Percentiles rank a stretch among this genome's conserved stretches.
These are phyloP conservation scores for Colletotrichum australisinense DNA, from an alignment of 2,329 filamentous ascomycete genomes.

Conservation along the genomic window DNA sequence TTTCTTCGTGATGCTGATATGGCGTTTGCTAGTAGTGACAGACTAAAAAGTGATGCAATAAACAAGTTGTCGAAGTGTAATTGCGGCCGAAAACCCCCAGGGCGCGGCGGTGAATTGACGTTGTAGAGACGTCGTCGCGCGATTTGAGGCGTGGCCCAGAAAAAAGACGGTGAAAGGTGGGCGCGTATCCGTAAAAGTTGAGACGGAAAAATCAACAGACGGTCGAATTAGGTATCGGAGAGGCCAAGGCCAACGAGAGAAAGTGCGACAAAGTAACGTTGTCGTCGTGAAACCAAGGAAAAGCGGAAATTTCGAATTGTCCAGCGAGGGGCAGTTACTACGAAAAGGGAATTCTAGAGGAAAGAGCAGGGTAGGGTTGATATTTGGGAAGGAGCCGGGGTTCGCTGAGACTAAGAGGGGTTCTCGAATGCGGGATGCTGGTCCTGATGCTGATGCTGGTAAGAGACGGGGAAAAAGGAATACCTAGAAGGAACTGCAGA, in stretches of 20 bases:
- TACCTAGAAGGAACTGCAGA: slow-evolving; percentile 5
- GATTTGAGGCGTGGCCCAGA: neutral
- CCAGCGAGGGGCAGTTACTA: slow-evolving; percentile 12
- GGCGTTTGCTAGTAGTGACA: slow-evolving; percentile 1
- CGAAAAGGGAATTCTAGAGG: slow-evolving; percentile 5
- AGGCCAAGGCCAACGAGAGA: neutral
- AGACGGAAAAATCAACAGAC: slow-evolving; percentile 5
- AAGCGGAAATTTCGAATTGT: neutral
- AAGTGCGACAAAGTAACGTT: slow-evolving; percentile 20
- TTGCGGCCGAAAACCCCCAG: slow-evolving; percentile 6
- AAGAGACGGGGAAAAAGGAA: neutral
- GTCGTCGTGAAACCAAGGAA: slow-evolving; percentile 15
- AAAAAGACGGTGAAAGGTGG: neutral
- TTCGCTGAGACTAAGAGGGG: slow-evolving; percentile 16
- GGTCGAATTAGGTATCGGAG: slow-evolving; percentile 11
- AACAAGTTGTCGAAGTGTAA: neutral
- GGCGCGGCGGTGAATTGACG: slow-evolving; percentile 12
- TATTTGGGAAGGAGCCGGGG: neutral
- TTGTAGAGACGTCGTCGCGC: neutral
- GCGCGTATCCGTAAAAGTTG: neutral
- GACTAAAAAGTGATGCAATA: neutral
- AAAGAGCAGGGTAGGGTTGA: slow-evolving; percentile 1
- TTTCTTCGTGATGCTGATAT: slow-evolving; percentile 4
- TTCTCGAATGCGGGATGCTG: slow-evolving; percentile 17
- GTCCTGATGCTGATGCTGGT: neutral